Evolutionary conservation across 148 eudicot genomes (phyloP).

Genomic region (Camellia japonica): DNA sequence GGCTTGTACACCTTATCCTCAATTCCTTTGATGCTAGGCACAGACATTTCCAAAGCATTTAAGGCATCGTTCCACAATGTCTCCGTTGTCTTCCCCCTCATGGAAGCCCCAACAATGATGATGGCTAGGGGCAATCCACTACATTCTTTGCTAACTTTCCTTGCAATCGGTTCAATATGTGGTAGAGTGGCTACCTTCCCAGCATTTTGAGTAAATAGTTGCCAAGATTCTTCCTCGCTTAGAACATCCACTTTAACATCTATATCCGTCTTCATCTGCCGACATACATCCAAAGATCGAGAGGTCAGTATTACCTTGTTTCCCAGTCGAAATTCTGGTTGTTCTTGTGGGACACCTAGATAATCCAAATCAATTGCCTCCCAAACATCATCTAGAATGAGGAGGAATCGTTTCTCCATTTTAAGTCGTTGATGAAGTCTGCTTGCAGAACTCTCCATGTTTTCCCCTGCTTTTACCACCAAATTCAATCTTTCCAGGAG

Average conservation of each 20-base stretch:
- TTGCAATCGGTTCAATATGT: conserved; percentile 9
- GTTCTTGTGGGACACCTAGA: conserved; percentile 10
- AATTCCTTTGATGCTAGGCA: background rate
- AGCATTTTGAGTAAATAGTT: background rate
- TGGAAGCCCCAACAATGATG: conserved; percentile 12
- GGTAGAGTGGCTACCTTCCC: background rate
- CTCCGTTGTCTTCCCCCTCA: conserved; percentile 15
- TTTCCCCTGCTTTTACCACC: too few species aligned
- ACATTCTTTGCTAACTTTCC: background rate
- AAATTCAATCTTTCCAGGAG: too few species aligned
- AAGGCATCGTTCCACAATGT: conserved; percentile 11
- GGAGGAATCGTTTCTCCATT: too few species aligned
- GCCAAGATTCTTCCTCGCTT: conserved; percentile 14
- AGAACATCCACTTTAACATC: background rate
- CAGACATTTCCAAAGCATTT: background rate
- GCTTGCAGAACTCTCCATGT: too few species aligned
- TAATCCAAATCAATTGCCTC: too few species aligned
- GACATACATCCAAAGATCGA: conserved; percentile 10
- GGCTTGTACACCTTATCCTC: background rate
- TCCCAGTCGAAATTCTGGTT: background rate
- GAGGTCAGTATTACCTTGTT: conserved; percentile 12
- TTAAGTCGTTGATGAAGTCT: too few species aligned
- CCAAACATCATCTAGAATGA: too few species aligned
- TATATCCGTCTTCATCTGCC: conserved; percentile 1
- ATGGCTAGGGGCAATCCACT: conserved; percentile 14